A percentile compares a stretch with the other conserved stretches of the same genome.
These are phyloP conservation scores for Platanus orientalis DNA, from an alignment of 164 flowering plant genomes.

Conservation along the genomic window DNA sequence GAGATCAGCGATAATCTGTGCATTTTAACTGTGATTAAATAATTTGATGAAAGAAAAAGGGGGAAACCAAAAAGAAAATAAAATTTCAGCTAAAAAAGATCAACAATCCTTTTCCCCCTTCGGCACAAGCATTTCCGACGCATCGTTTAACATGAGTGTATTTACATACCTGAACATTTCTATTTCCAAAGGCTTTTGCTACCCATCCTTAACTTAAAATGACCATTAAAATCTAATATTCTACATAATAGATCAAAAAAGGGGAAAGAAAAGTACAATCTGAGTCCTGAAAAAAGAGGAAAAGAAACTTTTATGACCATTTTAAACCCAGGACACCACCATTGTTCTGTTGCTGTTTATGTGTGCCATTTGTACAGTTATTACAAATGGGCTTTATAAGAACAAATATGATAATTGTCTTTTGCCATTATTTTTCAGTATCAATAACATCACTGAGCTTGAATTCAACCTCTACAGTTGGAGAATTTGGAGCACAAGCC, in stretches of 20 bases:
- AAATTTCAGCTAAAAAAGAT: neutral
- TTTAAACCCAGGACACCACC: neutral
- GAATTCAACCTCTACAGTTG: neutral
- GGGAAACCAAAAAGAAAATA: neutral
- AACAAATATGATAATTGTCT: neutral
- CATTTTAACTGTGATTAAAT: too few relatives aligned
- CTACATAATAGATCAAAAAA: neutral
- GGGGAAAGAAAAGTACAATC: constrained; percentile 1
- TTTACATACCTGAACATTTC: neutral
- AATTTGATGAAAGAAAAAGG: too few relatives aligned
- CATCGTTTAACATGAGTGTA: too few relatives aligned
- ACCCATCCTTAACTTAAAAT: neutral
- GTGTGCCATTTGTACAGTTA: neutral
- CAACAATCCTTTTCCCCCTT: neutral
- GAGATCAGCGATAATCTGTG: too few relatives aligned
- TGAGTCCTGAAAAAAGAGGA: neutral
- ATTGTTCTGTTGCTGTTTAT: neutral
- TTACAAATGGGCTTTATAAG: neutral
- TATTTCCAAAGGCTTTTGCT: neutral
- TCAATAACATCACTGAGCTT: constrained; percentile 6
- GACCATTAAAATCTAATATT: neutral
- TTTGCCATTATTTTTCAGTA: neutral
- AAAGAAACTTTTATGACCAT: too few relatives aligned
- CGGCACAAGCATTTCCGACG: neutral
- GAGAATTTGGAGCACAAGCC: constrained; percentile 1